These are phyloP conservation scores for Sporisorium scitamineum DNA, from an alignment of 1,284 basidiomycete genomes.

Conservation along the genomic window DNA sequence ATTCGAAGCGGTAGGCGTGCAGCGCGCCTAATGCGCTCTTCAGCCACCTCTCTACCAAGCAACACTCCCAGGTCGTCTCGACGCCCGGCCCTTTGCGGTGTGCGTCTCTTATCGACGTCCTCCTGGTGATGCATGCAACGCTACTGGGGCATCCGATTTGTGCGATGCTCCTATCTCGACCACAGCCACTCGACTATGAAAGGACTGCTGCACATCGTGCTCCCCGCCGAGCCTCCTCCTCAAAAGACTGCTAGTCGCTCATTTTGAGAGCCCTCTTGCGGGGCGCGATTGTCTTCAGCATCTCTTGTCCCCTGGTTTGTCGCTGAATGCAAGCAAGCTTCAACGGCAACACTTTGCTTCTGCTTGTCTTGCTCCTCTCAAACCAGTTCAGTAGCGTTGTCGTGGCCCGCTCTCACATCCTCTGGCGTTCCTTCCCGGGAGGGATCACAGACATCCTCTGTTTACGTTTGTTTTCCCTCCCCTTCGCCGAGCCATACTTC, in stretches of 20 bases:
- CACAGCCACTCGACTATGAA: slow-evolving; percentile 1
- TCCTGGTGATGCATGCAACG: slow-evolving; percentile 8
- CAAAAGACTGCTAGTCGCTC: not conserved
- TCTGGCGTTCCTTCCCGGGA: not conserved
- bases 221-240: not conserved
- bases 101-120: slow-evolving; percentile 1
- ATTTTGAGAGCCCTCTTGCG: not conserved
- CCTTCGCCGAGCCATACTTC: not conserved
- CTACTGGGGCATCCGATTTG: slow-evolving; percentile 18
- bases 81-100: not conserved
- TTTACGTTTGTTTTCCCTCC: not conserved
- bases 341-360: slow-evolving; percentile 3
- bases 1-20: slow-evolving; percentile 4
- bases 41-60: slow-evolving; percentile 14
- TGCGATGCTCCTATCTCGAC: slow-evolving; percentile 10
- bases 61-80: slow-evolving; percentile 6
- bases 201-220: slow-evolving; percentile 2
- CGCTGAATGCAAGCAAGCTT: not conserved
- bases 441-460: not conserved
- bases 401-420: slow-evolving; percentile 27
- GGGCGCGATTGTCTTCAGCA: not conserved
- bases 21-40: slow-evolving; percentile 14
- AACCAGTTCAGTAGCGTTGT: slow-evolving; percentile 13
- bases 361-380: not conserved
- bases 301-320: not conserved